Conservation (phyloP, 805 yeast species). For the Barnettozyma siamensis region DNA sequence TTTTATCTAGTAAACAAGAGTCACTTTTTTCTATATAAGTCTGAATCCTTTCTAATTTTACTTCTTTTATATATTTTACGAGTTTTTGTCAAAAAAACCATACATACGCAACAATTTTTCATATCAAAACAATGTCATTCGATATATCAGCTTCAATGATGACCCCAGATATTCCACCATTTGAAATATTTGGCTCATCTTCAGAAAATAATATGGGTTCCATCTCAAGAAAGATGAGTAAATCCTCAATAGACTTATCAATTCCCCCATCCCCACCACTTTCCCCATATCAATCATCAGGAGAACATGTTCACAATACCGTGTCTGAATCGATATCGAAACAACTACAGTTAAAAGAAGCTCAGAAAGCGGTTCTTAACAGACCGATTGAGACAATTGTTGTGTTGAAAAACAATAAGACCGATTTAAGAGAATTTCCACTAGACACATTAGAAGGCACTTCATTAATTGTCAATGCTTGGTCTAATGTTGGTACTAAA, state of each 20-base stretch:
- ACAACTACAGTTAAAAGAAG: slow-evolving; percentile 18
- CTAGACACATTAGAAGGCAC: slow-evolving; percentile 41
- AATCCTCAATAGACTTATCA: slow-evolving; percentile 24
- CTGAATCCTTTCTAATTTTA: background rate
- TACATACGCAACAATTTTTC: background rate
- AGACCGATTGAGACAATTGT: slow-evolving; percentile 16
- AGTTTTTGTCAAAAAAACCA: background rate
- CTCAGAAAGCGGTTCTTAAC: slow-evolving; percentile 1
- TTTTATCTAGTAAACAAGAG: background rate
- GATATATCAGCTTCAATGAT: slow-evolving; percentile 15
- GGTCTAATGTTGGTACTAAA: slow-evolving; percentile 37
- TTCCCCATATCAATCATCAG: slow-evolving; percentile 32
- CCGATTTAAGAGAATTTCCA: slow-evolving; percentile 35
- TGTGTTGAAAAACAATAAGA: slow-evolving; percentile 7
- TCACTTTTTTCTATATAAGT: background rate
- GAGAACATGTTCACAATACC: background rate
- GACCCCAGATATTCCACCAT: slow-evolving; percentile 22
- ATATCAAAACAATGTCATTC: slow-evolving; percentile 1
- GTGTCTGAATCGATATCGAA: slow-evolving; percentile 15
- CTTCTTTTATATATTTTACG: background rate
- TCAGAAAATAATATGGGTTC: slow-evolving; percentile 9
- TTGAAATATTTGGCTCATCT: slow-evolving; percentile 1
- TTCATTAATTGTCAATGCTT: slow-evolving; percentile 46
- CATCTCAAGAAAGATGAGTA: slow-evolving; percentile 22
- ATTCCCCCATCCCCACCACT: slow-evolving; percentile 45